Conservation (phyloP, 2,329 filamentous ascomycete genomes). For the Nemania sp. region DNA sequence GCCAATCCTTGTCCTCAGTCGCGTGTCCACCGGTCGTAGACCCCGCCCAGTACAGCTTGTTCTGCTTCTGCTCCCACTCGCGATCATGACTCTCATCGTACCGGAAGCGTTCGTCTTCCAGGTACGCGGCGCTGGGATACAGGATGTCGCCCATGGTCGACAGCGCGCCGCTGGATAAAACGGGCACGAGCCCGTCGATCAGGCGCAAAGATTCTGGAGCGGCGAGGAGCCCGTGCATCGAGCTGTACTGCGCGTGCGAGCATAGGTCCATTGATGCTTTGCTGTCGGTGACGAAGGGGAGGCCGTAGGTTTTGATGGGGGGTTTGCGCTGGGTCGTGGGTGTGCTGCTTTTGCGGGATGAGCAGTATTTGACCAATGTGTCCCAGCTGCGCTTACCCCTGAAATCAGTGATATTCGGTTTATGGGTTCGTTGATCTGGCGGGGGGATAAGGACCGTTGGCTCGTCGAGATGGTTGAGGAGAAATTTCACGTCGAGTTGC, state of each 20-base stretch:
- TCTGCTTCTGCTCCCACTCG: conserved; percentile 52
- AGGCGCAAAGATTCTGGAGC: conserved; percentile 48
- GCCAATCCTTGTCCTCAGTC: conserved; percentile 43
- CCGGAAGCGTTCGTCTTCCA: conserved; percentile 44
- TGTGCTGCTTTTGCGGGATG: neutral
- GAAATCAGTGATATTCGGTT: conserved; percentile 34
- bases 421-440: neutral
- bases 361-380: conserved; percentile 39
- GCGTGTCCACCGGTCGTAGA: conserved; percentile 55
- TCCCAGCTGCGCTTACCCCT: conserved; percentile 39
- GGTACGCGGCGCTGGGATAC: conserved; percentile 55
- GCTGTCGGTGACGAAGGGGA: conserved; percentile 44
- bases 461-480: conserved; percentile 54
- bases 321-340: neutral
- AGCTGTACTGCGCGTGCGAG: conserved; percentile 47
- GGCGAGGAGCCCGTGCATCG: conserved; percentile 50
- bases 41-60: conserved; percentile 60
- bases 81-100: conserved; percentile 48
- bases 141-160: conserved; percentile 57
- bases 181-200: conserved; percentile 47
- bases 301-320: conserved; percentile 24
- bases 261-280: conserved; percentile 45
- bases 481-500: conserved; percentile 46
- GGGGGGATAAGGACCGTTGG: conserved; percentile 45
- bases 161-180: conserved; percentile 49